phyloP scores from a whole-genome alignment of 208 protist genomes.

The Trypanosoma brucei region DNA sequence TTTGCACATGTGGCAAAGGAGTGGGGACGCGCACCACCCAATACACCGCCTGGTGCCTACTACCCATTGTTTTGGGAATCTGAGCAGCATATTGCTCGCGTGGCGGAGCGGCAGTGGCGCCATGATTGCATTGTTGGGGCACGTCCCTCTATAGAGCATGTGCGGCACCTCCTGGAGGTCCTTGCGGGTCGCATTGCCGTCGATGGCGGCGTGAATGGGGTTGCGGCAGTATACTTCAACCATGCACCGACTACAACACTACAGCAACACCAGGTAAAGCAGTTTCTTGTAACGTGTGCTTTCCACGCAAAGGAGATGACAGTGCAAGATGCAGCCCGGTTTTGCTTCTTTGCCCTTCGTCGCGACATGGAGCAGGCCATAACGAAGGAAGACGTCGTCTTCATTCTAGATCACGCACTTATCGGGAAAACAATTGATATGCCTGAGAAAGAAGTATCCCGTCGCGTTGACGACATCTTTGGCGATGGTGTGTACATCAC shows the following conservation, averaged over 20 bases:
- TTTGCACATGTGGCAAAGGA: slow-evolving; percentile 65
- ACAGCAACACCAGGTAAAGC: slow-evolving; percentile 40
- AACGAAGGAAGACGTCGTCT: slow-evolving; percentile 60
- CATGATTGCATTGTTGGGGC: slow-evolving; percentile 55
- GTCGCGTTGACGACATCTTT: slow-evolving; percentile 69
- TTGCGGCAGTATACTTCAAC: slow-evolving; percentile 49
- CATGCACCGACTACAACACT: slow-evolving; percentile 28
- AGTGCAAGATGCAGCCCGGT: slow-evolving; percentile 62
- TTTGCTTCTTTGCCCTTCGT: slow-evolving; percentile 81
- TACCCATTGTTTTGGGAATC: slow-evolving; percentile 77
- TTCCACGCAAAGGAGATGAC: slow-evolving; percentile 59
- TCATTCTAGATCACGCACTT: slow-evolving; percentile 68
- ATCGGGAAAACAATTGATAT: slow-evolving; percentile 76
- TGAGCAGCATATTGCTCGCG: slow-evolving; percentile 45
- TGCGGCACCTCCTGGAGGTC: slow-evolving; percentile 83
- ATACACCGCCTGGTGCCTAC: slow-evolving; percentile 56
- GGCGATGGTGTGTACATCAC: slow-evolving; percentile 36
- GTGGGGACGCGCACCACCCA: slow-evolving; percentile 38
- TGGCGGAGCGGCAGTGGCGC: slow-evolving; percentile 55
- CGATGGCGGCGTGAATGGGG: slow-evolving; percentile 30
- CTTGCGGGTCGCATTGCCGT: slow-evolving; percentile 49
- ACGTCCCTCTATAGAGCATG: slow-evolving; percentile 60
- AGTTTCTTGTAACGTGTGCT: slow-evolving; percentile 65
- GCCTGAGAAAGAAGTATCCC: slow-evolving; percentile 48
- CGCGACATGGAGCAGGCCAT: slow-evolving; percentile 74